Percentiles rank a stretch among this genome's conserved stretches.
Evolutionary conservation across 2,329 filamentous ascomycete genomes (phyloP).

Genomic region (Helicocarpus griseus): DNA sequence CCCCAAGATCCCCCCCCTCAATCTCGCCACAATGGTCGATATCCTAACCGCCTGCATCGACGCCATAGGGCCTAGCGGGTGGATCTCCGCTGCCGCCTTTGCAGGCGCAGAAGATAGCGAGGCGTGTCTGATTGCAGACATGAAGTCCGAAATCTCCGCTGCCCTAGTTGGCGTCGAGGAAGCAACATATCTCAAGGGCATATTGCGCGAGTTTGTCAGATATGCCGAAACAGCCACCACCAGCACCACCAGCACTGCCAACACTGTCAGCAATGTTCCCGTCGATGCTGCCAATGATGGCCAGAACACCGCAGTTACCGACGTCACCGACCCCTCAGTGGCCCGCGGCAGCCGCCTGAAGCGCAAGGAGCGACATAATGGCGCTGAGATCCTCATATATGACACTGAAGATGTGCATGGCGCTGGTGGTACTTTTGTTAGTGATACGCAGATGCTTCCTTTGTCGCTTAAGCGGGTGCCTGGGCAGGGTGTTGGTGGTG

Average conservation of each 20-base stretch:
- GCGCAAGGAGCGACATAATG: constrained; percentile 26
- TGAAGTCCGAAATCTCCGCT: constrained; percentile 40
- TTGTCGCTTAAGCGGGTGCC: constrained; percentile 4
- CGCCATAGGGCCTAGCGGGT: constrained; percentile 38
- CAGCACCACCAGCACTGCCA: background rate
- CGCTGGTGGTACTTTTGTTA: constrained; percentile 7
- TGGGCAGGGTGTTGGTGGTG: constrained; percentile 42
- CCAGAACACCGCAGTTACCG: constrained; percentile 5
- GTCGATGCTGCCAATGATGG: constrained; percentile 8
- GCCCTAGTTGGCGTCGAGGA: constrained; percentile 39
- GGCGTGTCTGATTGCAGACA: constrained; percentile 36
- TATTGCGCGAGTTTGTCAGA: constrained; percentile 37
- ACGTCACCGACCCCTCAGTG: constrained; percentile 8
- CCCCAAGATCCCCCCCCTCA: constrained; percentile 28
- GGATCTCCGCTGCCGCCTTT: constrained; percentile 31
- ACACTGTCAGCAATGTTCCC: background rate
- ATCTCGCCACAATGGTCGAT: constrained; percentile 30
- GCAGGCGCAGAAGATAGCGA: constrained; percentile 28
- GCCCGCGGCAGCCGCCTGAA: constrained; percentile 19
- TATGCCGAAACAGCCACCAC: constrained; percentile 23
- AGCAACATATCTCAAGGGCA: constrained; percentile 36
- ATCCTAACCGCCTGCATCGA: constrained; percentile 38
- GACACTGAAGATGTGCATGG: constrained; percentile 1
- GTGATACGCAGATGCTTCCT: constrained; percentile 18
- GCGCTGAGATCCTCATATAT: constrained; percentile 26